Conservation (phyloP, 306 rosid species). For the Begonia fuchsioides region DNA sequence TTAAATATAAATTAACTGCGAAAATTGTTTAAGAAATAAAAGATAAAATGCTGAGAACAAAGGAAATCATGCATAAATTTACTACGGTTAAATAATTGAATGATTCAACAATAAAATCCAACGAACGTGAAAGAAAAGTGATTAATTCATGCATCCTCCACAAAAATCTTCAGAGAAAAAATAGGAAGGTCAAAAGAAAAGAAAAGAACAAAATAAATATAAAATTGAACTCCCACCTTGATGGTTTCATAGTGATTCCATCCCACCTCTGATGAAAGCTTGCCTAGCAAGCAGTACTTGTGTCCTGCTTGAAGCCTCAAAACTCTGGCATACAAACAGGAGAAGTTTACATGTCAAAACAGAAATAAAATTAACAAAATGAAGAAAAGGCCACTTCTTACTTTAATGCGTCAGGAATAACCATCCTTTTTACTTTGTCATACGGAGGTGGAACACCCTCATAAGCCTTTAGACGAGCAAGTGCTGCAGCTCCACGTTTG, state of each 20-base stretch:
- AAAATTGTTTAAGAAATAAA: too few relatives aligned
- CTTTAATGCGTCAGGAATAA: constrained; percentile 55
- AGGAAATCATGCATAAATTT: too few relatives aligned
- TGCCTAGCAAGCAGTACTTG: constrained; percentile 44
- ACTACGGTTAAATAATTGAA: too few relatives aligned
- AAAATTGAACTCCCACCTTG: constrained; percentile 14
- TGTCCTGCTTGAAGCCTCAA: constrained; percentile 72
- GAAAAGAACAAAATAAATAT: background rate
- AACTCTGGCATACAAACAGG: constrained; percentile 22
- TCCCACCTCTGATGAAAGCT: constrained; percentile 56
- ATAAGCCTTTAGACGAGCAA: constrained; percentile 42
- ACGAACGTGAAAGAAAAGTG: too few relatives aligned
- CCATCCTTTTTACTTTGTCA: constrained; percentile 45
- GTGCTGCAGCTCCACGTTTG: constrained; percentile 52
- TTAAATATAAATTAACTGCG: too few relatives aligned
- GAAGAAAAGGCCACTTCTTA: constrained; percentile 3
- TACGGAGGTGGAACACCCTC: constrained; percentile 55
- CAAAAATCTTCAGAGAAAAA: background rate
- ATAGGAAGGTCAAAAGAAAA: background rate
- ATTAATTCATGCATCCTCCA: too few relatives aligned
- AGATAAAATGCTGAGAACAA: too few relatives aligned
- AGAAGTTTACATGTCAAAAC: too few relatives aligned
- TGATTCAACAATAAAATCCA: too few relatives aligned
- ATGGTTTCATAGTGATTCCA: constrained; percentile 25
- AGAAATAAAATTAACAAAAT: too few relatives aligned